Percentiles rank a stretch among this genome's conserved stretches.
Evolutionary conservation across 495 filamentous ascomycete genomes (phyloP).

Genomic region (Evernia prunastri): DNA sequence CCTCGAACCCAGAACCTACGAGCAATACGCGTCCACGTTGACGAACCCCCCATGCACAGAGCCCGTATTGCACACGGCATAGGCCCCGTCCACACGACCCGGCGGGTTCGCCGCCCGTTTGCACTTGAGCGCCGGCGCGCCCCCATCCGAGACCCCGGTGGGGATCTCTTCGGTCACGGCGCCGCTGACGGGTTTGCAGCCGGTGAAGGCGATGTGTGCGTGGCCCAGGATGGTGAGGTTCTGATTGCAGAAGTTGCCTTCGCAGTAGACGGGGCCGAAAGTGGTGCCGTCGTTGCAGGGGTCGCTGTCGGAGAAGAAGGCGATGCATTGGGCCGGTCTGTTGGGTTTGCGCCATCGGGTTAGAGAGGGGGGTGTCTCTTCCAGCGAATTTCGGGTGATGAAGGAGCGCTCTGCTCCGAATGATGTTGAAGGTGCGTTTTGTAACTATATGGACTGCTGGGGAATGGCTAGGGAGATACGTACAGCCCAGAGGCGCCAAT

Average conservation of each 20-base stretch:
- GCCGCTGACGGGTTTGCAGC: neutral
- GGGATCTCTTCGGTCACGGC: neutral
- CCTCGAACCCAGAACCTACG: no score
- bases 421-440: no score
- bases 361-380: no score
- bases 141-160: neutral
- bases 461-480: no score
- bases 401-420: no score
- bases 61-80: neutral
- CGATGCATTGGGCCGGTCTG: no score
- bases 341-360: no score
- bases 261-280: neutral
- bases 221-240: neutral
- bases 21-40: neutral
- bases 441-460: no score
- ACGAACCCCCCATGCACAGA: neutral
- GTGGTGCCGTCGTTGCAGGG: neutral
- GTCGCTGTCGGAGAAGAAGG: neutral
- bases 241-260: neutral
- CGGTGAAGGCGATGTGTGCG: neutral
- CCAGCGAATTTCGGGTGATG: no score
- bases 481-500: no score
- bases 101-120: neutral
- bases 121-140: neutral
- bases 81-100: neutral